Evolutionary conservation across 2,329 filamentous ascomycete species (phyloP).

Genomic region (Colletotrichum melonis): DNA sequence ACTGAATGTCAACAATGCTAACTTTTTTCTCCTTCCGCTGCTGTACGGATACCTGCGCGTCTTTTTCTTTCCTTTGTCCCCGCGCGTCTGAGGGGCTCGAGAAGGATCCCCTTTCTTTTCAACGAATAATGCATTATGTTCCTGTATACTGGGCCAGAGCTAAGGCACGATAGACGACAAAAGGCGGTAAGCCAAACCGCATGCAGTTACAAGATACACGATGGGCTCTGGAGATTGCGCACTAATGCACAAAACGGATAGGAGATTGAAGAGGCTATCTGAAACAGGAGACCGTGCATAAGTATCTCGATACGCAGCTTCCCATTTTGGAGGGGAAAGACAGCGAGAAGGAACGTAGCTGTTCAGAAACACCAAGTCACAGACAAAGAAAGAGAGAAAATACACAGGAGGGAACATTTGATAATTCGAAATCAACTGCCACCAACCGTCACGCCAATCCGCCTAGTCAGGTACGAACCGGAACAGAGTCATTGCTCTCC

Average conservation of each 20-base stretch:
- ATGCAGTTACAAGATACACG: not conserved
- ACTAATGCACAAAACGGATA: conserved; percentile 18
- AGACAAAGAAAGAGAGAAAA: not conserved
- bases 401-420: not conserved
- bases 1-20: conserved; percentile 5
- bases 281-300: conserved; percentile 28
- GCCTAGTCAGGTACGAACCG: not conserved
- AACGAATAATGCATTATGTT: conserved; percentile 7
- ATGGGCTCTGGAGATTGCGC: not conserved
- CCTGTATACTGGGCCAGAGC: not conserved
- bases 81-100: not conserved
- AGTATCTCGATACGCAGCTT: conserved; percentile 1
- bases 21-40: not conserved
- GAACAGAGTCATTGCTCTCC: not conserved
- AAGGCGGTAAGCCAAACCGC: conserved; percentile 18
- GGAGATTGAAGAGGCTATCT: conserved; percentile 7
- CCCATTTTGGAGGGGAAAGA: not conserved
- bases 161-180: conserved; percentile 2
- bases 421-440: not conserved
- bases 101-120: not conserved
- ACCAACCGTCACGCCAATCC: not conserved
- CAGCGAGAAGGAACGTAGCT: not conserved
- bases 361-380: not conserved
- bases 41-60: not conserved
- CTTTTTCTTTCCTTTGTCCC: not conserved